These are phyloP conservation scores for Wallacemonas rigidus DNA, from an alignment of 208 protist species.

Conservation along the genomic window DNA sequence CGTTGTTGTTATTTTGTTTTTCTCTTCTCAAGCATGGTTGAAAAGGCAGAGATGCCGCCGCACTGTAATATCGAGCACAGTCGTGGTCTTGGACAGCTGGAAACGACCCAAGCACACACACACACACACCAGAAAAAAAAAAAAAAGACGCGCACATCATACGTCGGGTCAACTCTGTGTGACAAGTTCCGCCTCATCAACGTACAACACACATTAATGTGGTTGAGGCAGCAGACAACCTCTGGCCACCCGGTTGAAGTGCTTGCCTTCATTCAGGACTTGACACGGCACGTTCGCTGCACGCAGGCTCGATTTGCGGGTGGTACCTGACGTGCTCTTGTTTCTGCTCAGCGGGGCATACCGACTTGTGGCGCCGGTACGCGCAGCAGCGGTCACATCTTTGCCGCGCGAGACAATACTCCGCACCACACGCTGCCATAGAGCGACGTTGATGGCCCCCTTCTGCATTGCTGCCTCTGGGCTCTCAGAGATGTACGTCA, in stretches of 20 bases:
- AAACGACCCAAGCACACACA: too few relatives aligned
- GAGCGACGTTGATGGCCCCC: neutral
- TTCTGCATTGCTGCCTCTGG: neutral
- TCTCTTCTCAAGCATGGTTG: too few relatives aligned
- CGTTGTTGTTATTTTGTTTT: too few relatives aligned
- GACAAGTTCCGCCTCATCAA: neutral
- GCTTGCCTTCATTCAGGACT: constrained; percentile 39
- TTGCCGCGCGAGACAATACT: constrained; percentile 3
- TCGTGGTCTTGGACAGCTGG: too few relatives aligned
- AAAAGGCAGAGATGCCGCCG: too few relatives aligned
- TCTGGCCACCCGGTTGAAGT: constrained; percentile 43
- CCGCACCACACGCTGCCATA: constrained; percentile 7
- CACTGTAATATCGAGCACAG: too few relatives aligned
- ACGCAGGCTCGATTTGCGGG: constrained; percentile 8
- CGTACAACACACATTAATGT: neutral
- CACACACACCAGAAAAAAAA: too few relatives aligned
- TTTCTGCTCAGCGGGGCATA: neutral
- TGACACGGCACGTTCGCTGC: constrained; percentile 15
- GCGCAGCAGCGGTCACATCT: neutral
- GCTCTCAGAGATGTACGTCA: neutral
- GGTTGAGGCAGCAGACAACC: constrained; percentile 31
- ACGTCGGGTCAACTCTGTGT: too few relatives aligned
- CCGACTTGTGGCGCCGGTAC: neutral
- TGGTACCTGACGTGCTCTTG: constrained; percentile 15
- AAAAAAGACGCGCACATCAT: too few relatives aligned